Base-by-base conservation (phyloP, 2,329 filamentous ascomycete genomes). In the Pezicula rhizophila region DNA sequence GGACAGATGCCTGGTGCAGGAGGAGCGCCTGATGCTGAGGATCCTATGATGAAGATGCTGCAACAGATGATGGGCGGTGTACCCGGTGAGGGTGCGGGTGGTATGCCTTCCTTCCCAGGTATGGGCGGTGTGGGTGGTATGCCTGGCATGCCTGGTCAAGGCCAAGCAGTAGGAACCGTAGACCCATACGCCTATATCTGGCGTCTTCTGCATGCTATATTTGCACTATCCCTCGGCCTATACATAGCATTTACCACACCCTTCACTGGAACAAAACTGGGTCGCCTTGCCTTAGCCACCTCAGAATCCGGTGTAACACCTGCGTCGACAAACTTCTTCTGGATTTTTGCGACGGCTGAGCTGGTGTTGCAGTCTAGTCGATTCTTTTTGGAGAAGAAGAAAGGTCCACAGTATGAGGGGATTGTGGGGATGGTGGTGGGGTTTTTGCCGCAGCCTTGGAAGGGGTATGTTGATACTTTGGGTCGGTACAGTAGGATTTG, bases 261-360 rank as follows among this genome's bases (percentile, higher is more conserved):
- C 1, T 91, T 90, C 66, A 79, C 76, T 18, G 87, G 87, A 40
- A 80, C 79, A 28, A 79, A 79, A 62, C 57, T 76, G 6, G 77
- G 82, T 59, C 79, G 87, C 12, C 54, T 51, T 20, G 48, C 61
- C 60, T 2, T 66, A 71, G 26, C 64, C 40, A 44, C 51, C 47
- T 51, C 53, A 43, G 52, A 56, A 34, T 47, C 60, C 50, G 53
- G 63, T 48, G 57, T 70, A 46, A 65, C 66, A 45, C 62, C 64
- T 48, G 62, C 66, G 31, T 63, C 72, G 37, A 71, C 71, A 41
- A 74, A 76, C 52, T 84, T 90, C 67, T 90, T 92, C 67, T 89
- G 83, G 72, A 76, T 87, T n/a, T 93, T 92, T 63, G 84, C 86
- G 5, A 89, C 87, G 0, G 83, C 80, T 28, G 87, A 93, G 69